Base-by-base conservation (phyloP, 768 basidiomycete species). In the Tulasnella sp. region DNA sequence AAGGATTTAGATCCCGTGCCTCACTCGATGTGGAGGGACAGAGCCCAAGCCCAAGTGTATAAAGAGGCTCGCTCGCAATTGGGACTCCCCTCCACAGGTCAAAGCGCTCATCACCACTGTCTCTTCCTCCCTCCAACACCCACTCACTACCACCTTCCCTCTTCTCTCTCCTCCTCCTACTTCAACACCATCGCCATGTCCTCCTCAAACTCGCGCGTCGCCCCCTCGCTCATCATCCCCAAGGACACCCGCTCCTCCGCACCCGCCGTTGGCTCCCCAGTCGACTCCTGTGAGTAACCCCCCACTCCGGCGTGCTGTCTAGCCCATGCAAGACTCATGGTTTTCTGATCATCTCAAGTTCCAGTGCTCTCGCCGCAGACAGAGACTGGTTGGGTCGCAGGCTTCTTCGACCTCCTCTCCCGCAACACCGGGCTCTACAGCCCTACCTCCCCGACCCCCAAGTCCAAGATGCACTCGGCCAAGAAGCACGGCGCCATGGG, bases 281-380 rank as follows among this genome's bases (percentile, higher is more conserved):
- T 62, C 63, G 70, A 72, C 70, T 72, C 70, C 42, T 72, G 70
- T 72, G n/a, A 72, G 70, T 12, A 39, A 22, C 62, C 17, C 26
- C 16, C 29, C 37, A 41, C 19, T 19, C 36, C n/a, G n/a, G n/a
- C n/a, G n/a, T n/a, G 17, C 67, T 29, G 8, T 19, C 9, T 68
- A n/a, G 14, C 7, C 39, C 52, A 35, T 12, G 65, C 26, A 22
- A 29, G 52, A 65, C 70, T 71, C 62, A 52, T 26, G 19, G 19
- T 41, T n/a, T n/a, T 42, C 35, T 68, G 36, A 63, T 62, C 41
- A 52, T 22, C 9, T 29, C 64, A 64, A 72, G 71, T 72, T 44
- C 71, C 71, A 35, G 52, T 72, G 22, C 36, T 72, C 35, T 72
- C 71, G 6, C 62, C 64, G 26, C 34, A 35, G 26, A 14, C 62